Conservation (phyloP, 352 stramenopile genomes). For the Phytophthora sojae region DNA sequence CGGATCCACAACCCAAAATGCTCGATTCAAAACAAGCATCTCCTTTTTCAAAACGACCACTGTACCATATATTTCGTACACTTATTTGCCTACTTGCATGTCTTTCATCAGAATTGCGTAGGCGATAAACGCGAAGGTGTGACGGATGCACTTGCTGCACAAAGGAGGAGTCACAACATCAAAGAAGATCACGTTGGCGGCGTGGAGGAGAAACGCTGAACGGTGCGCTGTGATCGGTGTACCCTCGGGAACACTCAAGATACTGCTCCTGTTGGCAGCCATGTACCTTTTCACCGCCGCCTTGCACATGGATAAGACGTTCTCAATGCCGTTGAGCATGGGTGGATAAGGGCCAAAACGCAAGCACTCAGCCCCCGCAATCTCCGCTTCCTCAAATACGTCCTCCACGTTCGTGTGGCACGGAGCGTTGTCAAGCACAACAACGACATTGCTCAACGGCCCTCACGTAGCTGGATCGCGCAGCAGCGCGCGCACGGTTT, state of each 20-base stretch:
- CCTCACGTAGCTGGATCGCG: background rate
- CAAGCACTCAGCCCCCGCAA: background rate
- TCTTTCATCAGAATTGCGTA: slow-evolving; percentile 1
- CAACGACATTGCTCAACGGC: background rate
- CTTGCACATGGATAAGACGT: background rate
- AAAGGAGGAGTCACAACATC: background rate
- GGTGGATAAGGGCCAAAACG: background rate
- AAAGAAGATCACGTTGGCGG: background rate
- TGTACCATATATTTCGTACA: background rate
- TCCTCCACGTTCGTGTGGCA: background rate
- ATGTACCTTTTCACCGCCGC: background rate
- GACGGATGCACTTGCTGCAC: background rate
- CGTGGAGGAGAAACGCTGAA: background rate
- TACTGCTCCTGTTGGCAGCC: background rate
- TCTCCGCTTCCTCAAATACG: background rate
- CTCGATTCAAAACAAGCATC: background rate
- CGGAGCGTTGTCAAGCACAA: background rate
- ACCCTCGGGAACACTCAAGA: background rate
- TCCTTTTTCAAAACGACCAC: background rate
- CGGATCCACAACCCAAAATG: background rate
- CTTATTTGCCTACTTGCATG: background rate
- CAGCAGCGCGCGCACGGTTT: background rate
- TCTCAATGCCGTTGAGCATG: slow-evolving; percentile 1
- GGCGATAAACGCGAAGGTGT: background rate
- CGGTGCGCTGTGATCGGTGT: background rate